Conservation (phyloP, 108 stramenopile species). For the Cyclotella baltica region DNA sequence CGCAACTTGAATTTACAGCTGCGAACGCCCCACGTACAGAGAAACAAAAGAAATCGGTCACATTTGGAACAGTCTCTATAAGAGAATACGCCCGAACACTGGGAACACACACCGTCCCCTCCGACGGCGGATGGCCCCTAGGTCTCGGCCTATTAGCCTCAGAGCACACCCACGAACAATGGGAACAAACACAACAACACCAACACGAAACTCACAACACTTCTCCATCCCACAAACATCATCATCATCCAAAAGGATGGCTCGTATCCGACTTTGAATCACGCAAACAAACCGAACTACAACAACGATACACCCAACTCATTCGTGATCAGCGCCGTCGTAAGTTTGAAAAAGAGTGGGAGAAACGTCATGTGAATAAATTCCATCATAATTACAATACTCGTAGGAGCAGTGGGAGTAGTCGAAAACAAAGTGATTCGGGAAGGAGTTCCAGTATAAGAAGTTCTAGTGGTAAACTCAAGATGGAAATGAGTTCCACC, state of each 20-base stretch:
- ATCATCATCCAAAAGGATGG: constrained; percentile 31
- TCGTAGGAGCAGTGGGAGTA: constrained; percentile 26
- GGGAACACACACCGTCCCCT: constrained; percentile 71
- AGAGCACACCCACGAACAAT: constrained; percentile 27
- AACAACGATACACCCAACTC: constrained; percentile 62
- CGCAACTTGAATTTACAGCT: no score
- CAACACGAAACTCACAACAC: constrained; percentile 6
- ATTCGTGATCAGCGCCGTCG: constrained; percentile 38
- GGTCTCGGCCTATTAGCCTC: constrained; percentile 55
- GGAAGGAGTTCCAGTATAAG: neutral
- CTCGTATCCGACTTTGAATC: constrained; percentile 71
- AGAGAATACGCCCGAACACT: constrained; percentile 58
- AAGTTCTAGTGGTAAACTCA: constrained; percentile 35
- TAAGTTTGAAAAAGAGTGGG: constrained; percentile 56
- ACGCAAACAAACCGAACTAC: constrained; percentile 64
- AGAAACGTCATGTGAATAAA: constrained; percentile 40
- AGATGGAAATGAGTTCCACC: constrained; percentile 41
- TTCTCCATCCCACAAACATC: neutral
- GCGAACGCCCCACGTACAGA: no score
- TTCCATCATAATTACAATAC: constrained; percentile 21
- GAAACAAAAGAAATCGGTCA: constrained; percentile 43
- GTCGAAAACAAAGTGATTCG: constrained; percentile 5
- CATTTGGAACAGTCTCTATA: constrained; percentile 55
- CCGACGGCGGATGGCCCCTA: constrained; percentile 86
- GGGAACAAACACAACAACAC: neutral